Evolutionary conservation across 441 rosid genomes (phyloP).

Genomic region (Brassica hybrid): DNA sequence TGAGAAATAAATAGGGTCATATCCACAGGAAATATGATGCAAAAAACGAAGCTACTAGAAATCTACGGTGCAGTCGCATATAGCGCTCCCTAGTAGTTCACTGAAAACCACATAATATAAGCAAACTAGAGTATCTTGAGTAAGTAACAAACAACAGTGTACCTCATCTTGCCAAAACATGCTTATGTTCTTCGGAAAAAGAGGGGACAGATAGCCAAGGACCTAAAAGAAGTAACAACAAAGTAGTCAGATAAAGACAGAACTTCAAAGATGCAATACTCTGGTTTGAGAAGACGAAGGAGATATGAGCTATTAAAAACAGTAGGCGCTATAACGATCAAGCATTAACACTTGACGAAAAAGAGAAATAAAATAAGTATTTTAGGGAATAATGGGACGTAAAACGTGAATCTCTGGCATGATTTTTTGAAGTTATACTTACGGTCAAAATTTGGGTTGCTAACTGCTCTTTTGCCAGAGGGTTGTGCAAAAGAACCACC

Average conservation of each 20-base stretch:
- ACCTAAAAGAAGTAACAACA: constrained; percentile 60
- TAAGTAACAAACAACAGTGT: constrained; percentile 42
- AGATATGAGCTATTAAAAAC: constrained; percentile 19
- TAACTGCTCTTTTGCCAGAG: constrained; percentile 86
- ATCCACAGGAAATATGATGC: constrained; percentile 1
- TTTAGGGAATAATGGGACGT: neutral
- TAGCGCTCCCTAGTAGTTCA: neutral
- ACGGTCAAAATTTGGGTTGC: constrained; percentile 94
- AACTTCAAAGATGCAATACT: constrained; percentile 20
- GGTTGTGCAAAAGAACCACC: constrained; percentile 95
- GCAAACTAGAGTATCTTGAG: constrained; percentile 24
- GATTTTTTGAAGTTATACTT: constrained; percentile 44
- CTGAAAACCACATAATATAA: neutral
- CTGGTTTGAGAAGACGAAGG: constrained; percentile 14
- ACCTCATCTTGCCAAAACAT: constrained; percentile 99
- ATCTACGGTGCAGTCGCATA: constrained; percentile 8
- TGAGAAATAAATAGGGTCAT: constrained; percentile 60
- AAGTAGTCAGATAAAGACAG: constrained; percentile 21
- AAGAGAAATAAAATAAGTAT: neutral
- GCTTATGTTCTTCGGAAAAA: constrained; percentile 83
- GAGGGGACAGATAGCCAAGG: constrained; percentile 89
- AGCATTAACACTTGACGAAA: constrained; percentile 18
- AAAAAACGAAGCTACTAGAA: constrained; percentile 16
- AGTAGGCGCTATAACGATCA: constrained; percentile 19
- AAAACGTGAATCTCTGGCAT: constrained; percentile 17